Percentiles rank a stretch among this genome's conserved stretches.
phyloP scores from a whole-genome alignment of 75 land plant species.

The Picea sitchensis region DNA sequence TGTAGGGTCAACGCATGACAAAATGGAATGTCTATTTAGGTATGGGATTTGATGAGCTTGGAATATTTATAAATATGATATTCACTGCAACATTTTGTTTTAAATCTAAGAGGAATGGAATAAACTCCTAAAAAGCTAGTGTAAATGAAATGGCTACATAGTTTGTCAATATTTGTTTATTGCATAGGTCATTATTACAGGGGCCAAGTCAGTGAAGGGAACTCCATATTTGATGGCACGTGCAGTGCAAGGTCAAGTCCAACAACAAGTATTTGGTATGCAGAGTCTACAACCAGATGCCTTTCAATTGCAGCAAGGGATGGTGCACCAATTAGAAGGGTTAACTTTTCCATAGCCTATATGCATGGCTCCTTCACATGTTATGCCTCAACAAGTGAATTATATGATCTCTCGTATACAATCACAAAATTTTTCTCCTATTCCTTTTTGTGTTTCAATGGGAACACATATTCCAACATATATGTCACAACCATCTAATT shows the following conservation, averaged over 20 bases:
- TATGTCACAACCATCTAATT: constrained; percentile 38
- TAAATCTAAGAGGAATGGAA: neutral
- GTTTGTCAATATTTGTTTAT: neutral
- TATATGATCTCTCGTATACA: neutral
- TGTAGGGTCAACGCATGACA: neutral
- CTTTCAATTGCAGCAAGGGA: constrained; percentile 20
- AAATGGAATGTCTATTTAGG: neutral
- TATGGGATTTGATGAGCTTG: neutral
- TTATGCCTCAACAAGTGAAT: neutral
- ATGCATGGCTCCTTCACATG: neutral
- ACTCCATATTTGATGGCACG: constrained; percentile 60
- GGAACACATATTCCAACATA: constrained; percentile 43
- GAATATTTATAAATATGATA: neutral
- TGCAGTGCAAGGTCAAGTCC: constrained; percentile 34
- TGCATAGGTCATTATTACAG: constrained; percentile 31
- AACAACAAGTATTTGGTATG: constrained; percentile 4
- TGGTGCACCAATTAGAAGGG: constrained; percentile 41
- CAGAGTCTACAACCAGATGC: too few species aligned
- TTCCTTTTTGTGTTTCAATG: constrained; percentile 43
- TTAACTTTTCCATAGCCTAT: constrained; percentile 38
- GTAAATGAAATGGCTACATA: neutral
- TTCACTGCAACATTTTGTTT: neutral
- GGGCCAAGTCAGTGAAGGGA: constrained; percentile 53
- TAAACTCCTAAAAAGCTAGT: neutral
- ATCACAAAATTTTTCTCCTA: constrained; percentile 13